phyloP scores from a whole-genome alignment of 2,329 filamentous ascomycete genomes.

The Ilyonectria destructans region DNA sequence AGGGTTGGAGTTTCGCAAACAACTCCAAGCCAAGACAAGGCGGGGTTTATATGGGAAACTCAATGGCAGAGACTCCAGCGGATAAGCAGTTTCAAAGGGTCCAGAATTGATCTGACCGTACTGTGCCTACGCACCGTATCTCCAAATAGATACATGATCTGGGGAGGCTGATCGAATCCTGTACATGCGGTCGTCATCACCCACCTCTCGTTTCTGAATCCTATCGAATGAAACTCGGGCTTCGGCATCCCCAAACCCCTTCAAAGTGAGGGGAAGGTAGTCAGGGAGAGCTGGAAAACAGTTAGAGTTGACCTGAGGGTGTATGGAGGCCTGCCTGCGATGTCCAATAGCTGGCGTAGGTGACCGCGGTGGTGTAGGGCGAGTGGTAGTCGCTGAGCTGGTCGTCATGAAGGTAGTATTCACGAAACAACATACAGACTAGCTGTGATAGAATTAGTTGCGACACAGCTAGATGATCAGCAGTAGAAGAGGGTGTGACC shows the following conservation, averaged over 20 bases:
- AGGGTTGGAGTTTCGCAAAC: not conserved
- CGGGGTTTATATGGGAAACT: not conserved
- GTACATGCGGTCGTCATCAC: not conserved
- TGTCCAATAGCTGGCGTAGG: constrained; percentile 4
- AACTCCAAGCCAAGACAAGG: not conserved
- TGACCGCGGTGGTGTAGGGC: constrained; percentile 17
- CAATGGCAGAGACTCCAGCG: too few species aligned
- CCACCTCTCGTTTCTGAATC: not conserved
- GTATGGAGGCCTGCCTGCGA: constrained; percentile 2
- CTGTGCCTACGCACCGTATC: not conserved
- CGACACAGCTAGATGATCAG: not conserved
- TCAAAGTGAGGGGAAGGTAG: not conserved
- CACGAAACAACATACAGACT: not conserved
- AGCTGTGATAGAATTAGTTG: not conserved
- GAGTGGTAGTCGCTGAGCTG: constrained; percentile 10
- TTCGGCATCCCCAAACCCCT: constrained; percentile 24
- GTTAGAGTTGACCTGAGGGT: constrained; percentile 7
- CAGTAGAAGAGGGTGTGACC: not conserved
- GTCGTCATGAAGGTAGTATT: not conserved
- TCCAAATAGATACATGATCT: not conserved
- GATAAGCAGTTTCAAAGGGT: not conserved
- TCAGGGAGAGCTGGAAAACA: not conserved
- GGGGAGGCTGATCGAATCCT: not conserved
- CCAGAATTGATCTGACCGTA: too few species aligned
- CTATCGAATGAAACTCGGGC: constrained; percentile 26